Percentiles rank a stretch among this genome's conserved stretches.
phyloP scores from a whole-genome alignment of 805 yeast genomes.

The Candida incommunis region DNA sequence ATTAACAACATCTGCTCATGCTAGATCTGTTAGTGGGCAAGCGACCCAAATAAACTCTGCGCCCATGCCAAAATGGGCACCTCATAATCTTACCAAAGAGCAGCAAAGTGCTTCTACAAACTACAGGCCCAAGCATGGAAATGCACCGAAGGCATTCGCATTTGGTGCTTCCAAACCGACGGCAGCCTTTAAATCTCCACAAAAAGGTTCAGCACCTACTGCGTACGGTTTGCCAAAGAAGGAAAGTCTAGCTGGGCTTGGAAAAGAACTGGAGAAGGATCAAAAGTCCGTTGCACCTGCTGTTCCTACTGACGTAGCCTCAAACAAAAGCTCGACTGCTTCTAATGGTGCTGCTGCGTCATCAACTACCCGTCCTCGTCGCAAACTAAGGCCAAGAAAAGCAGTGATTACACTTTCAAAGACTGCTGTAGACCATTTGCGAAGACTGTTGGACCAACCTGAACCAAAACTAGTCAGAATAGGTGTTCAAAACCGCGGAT shows the following conservation, averaged over 20 bases:
- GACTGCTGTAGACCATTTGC: conserved; percentile 60
- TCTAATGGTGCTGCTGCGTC: conserved; percentile 13
- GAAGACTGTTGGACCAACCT: conserved; percentile 57
- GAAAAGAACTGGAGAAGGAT: too few relatives aligned
- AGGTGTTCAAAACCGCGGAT: conserved; percentile 92
- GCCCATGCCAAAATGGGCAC: not conserved
- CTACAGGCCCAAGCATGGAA: not conserved
- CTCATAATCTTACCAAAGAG: not conserved
- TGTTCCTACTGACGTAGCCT: conserved; percentile 5
- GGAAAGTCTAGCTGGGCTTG: too few relatives aligned
- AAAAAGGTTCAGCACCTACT: too few relatives aligned
- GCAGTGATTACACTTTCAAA: conserved; percentile 75
- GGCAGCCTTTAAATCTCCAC: too few relatives aligned
- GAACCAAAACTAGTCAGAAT: conserved; percentile 80
- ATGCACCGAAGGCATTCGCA: not conserved
- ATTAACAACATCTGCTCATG: not conserved
- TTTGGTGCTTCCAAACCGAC: not conserved
- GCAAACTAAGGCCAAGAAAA: conserved; percentile 71
- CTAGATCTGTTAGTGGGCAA: not conserved
- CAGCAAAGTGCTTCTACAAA: not conserved
- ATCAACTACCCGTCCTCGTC: conserved; percentile 23
- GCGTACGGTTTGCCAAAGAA: not conserved
- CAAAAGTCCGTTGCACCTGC: not conserved
- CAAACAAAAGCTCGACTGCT: conserved; percentile 11
- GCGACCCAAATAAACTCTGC: not conserved